Base-by-base conservation (phyloP, 148 eudicot species). In the Fallopia convolvulus region DNA sequence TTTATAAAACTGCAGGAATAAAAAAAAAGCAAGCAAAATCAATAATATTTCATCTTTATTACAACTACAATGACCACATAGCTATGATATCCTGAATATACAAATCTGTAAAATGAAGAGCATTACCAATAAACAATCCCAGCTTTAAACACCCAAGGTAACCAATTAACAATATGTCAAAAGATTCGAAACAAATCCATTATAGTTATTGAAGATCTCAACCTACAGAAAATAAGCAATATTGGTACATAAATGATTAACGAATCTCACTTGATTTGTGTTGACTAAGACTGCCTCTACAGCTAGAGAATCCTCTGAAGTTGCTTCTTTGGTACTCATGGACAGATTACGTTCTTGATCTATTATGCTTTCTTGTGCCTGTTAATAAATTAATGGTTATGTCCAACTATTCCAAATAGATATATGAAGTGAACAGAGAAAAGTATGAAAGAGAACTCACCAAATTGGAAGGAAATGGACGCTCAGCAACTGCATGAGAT, bases 401-500 rank as follows among this genome's bases (percentile, higher is more conserved):
- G 30, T 48, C 50, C 36, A 71, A 71, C 46, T 39, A 26, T 53
- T 10, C 75, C 55, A n/a, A 68, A 68, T 66, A 33, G 50, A 20
- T 48, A 44, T 46, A 21, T 20, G 7, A 73, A 44, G 20, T 26
- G 20, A 47, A 10, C 50, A 72, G 8, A 39, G 5, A 26, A 36
- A 44, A 20, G 32, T 20, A 23, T 56, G 36, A 46, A 1, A 55
- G 33, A 73, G 47, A 49, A 26, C 82, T 77, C 56, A 90, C 99
- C 91, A 90, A 86, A 81, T 85, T 89, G 49, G 90, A 82, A 36
- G 97, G 99, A 83, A 87, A 91, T 0, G 97, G 99, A 73, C 97
- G 91, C 85, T 95, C 99, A 11, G 94, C 91, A 78, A 95, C 92
- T 10, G 92, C 94, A 83, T 95, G 97, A 72, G 94, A 91, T 75